phyloP scores from a whole-genome alignment of 2,329 filamentous ascomycete genomes.

The Purpureocillium takamizusanense region DNA sequence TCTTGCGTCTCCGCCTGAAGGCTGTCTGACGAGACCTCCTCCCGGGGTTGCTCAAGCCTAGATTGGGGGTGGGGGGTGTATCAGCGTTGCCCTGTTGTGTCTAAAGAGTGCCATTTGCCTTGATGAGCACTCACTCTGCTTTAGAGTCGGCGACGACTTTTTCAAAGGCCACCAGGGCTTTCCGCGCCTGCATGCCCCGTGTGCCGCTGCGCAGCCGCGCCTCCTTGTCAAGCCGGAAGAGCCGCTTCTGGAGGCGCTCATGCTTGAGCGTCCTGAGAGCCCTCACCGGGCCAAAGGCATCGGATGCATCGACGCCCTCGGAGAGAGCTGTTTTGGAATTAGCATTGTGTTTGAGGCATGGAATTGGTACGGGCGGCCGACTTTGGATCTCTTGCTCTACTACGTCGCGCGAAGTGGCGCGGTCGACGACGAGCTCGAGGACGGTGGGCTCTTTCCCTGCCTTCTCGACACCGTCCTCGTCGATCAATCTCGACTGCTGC shows the following conservation, averaged over 20 bases:
- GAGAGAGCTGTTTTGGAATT: conserved; percentile 46
- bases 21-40: conserved; percentile 44
- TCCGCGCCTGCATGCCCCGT: conserved; percentile 66
- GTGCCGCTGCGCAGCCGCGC: conserved; percentile 66
- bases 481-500: conserved; percentile 49
- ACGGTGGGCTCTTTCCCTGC: conserved; percentile 31
- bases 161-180: conserved; percentile 61
- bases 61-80: no score
- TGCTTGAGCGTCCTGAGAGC: conserved; percentile 55
- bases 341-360: no score
- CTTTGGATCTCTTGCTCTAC: conserved; percentile 52
- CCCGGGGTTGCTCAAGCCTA: conserved; percentile 40
- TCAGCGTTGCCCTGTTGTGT: neutral
- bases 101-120: no score
- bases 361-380: conserved; percentile 24
- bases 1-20: conserved; percentile 59
- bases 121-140: conserved; percentile 29
- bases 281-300: conserved; percentile 48
- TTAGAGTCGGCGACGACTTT: conserved; percentile 52
- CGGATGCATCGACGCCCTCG: conserved; percentile 46
- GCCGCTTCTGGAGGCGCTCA: conserved; percentile 49
- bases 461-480: conserved; percentile 20
- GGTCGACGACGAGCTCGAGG: conserved; percentile 59
- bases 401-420: conserved; percentile 45
- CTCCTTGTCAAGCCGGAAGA: conserved; percentile 65